Evolutionary conservation across 148 eudicot genomes (phyloP), one percentile per base, ranked within the genome.

Genomic region (Rhododendron molle): DNA sequence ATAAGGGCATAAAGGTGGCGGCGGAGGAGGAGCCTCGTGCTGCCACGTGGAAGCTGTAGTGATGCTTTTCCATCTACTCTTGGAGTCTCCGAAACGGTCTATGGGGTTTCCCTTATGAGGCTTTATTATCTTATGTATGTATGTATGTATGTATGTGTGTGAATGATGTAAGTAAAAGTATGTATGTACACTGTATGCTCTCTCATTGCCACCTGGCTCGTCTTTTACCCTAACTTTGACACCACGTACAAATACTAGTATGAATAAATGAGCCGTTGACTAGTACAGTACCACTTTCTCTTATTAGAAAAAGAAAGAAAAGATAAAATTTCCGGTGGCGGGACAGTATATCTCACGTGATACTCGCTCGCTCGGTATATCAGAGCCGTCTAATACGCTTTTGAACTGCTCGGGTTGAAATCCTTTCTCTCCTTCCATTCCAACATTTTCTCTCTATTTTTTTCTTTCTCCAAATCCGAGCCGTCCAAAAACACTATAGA

Each of bases 371-470:
- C 1, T 40, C 44, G 0, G 1, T 40, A 5, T 1, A 40, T 40
- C 0, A 0, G 44, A 40, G 0, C 0, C 7, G 7, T 40, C 44
- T 0, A 40, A 40, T 40, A 5, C 7, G 6, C 1, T 6, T 40
- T 40, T 40, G 44, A 1, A 40, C 1, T 1, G 8, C 7, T 40
- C 1, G 8, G 43, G 8, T 40, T 40, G 8, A 40, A 40, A 40
- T 40, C 5, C 0, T 40, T 7, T 40, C 43, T 40, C 1, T 40
- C 7, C 7, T 40, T 40, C 1, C 7, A 40, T 40, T 0, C 44
- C 1, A 40, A 40, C 44, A 6, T 7, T 40, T 5, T 40, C 44
- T 40, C 44, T 40, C 1, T 6, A 5, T 5, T 5, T 40, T 40
- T 40, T 40, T 5, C 44, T 6, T 5, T 40, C 44, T 40, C 44